phyloP scores from a whole-genome alignment of 768 basidiomycete genomes.

The Russula dissimulans region DNA sequence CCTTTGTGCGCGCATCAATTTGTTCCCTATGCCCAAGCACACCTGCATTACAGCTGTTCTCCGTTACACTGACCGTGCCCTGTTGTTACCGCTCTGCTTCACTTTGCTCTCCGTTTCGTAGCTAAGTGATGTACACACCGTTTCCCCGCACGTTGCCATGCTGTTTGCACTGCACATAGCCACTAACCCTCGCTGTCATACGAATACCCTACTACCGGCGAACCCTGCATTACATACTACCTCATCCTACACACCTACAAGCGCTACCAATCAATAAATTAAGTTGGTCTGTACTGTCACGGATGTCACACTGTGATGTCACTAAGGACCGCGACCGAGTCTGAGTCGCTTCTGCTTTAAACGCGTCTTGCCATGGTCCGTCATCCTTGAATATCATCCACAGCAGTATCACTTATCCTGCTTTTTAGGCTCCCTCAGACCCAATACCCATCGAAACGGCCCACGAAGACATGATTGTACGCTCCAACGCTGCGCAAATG shows the following conservation, averaged over 20 bases:
- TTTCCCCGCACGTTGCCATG: background rate
- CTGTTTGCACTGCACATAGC: constrained; percentile 7
- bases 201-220: background rate
- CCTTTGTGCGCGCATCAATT: background rate
- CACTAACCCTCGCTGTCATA: constrained; percentile 1
- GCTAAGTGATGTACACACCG: constrained; percentile 7
- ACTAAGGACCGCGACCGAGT: too few relatives aligned
- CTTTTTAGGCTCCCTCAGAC: constrained; percentile 33
- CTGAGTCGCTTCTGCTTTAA: too few relatives aligned
- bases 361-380: constrained; percentile 6
- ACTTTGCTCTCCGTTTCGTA: constrained; percentile 6
- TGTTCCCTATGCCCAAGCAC: background rate
- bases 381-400: background rate
- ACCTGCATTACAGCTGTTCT: constrained; percentile 5
- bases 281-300: background rate
- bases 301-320: constrained; percentile 1
- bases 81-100: constrained; percentile 8
- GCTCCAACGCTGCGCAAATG: constrained; percentile 25
- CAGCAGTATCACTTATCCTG: background rate
- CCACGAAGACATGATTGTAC: constrained; percentile 97
- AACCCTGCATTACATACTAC: constrained; percentile 14
- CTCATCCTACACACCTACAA: constrained; percentile 4
- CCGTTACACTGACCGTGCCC: background rate
- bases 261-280: constrained; percentile 23
- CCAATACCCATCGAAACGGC: constrained; percentile 87